Evolutionary conservation across 495 filamentous ascomycete genomes (phyloP), one percentile per base, ranked within the genome.

Genomic region (Talaromyces liani): DNA sequence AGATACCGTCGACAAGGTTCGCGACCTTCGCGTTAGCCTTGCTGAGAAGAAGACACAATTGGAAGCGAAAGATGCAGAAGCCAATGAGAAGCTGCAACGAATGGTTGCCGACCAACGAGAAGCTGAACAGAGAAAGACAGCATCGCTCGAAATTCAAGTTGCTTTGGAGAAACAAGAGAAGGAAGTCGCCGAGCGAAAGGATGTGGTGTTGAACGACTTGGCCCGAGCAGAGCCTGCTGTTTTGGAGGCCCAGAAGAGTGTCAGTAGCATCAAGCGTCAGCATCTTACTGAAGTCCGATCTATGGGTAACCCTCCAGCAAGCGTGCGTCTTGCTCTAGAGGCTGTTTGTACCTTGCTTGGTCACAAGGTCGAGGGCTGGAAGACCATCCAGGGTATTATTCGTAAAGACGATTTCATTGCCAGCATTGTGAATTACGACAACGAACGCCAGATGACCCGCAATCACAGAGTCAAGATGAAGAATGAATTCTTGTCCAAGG

Each of bases 81-180:
- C 95, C 33, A 97, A 97, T 64, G 93, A 98, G 73, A 99, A 98
- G 74, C 74, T 99, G 64, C 91, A 97, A 72, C 87, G 87, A 63
- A 99, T 99, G 94, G 85, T 99, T 67, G 90, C 91, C 39, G 93
- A 98, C 72, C 93, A 99, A 77, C 88, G 89, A 49, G 91, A 98
- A 79, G 95, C 95, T 10, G 94, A 98, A 76, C 89, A 93, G 76
- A 86, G 92, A 62, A 93, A 96, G 71, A 84, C 84, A 10, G 87
- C 87, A 7, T 97, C 93, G 2, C 76, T 97, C 4, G 88, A 98
- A 74, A 91, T 97, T 55, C 92, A 97, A 70, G 82, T 78, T 12
- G 89, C 91, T 24, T 78, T 99, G 55, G 91, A 94, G 71, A 89
- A 88, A 63, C 93, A 97, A 72, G 92, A 99, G 73, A 82, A 87